Conservation (phyloP, 148 eudicot genomes). For the Persicaria tinctoria region DNA sequence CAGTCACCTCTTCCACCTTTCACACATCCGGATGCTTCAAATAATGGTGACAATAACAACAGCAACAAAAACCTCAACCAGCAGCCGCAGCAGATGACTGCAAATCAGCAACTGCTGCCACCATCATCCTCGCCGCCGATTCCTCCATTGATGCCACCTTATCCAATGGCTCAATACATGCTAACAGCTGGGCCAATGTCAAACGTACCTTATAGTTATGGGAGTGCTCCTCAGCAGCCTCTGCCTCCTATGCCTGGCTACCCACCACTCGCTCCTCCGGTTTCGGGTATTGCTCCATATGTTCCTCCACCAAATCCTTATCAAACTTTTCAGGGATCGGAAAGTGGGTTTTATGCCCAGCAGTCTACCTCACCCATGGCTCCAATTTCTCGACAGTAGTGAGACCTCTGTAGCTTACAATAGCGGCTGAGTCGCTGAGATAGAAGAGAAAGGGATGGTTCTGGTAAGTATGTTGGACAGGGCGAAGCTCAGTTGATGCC, state of each 20-base stretch:
- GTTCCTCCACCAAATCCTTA: conserved; percentile 31
- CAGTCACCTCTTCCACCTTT: conserved; percentile 32
- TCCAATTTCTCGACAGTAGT: conserved; percentile 45
- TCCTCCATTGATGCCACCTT: conserved; percentile 55
- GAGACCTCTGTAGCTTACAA: conserved; percentile 13
- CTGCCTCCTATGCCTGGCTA: conserved; percentile 37
- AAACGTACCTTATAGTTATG: conserved; percentile 39
- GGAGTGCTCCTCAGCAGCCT: conserved; percentile 29
- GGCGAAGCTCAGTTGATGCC: too few relatives aligned
- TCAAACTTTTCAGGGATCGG: conserved; percentile 48
- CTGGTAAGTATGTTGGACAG: too few relatives aligned
- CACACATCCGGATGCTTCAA: conserved; percentile 27
- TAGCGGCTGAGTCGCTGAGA: neutral
- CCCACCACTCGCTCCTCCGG: conserved; percentile 31
- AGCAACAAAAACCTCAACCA: conserved; percentile 24
- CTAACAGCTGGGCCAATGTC: conserved; percentile 45
- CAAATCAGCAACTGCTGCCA: conserved; percentile 39
- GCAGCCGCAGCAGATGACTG: conserved; percentile 23
- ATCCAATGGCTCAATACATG: conserved; percentile 47
- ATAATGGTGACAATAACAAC: neutral
- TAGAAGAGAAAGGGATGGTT: neutral
- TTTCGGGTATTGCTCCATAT: conserved; percentile 32
- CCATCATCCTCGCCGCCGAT: conserved; percentile 65
- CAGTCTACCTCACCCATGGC: conserved; percentile 59
- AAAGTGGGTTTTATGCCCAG: conserved; percentile 53